Evolutionary conservation across 2,329 filamentous ascomycete genomes (phyloP).

Genomic region (Diplodia sapinea): DNA sequence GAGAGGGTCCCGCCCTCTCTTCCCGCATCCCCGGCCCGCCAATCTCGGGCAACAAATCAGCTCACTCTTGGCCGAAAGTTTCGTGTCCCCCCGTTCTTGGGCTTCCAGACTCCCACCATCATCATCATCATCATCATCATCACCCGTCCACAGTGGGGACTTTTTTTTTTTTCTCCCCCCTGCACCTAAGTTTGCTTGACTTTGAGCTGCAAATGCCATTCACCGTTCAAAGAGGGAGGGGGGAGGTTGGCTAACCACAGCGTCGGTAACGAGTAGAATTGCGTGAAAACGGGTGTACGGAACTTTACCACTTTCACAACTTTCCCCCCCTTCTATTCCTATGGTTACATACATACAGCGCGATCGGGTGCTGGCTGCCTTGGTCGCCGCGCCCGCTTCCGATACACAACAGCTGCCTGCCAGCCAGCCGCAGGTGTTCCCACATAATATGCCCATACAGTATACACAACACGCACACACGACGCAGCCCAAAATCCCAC

Average conservation of each 20-base stretch:
- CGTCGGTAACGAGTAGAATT: background rate
- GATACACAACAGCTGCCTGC: background rate
- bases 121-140: background rate
- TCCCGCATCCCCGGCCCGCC: conserved; percentile 1
- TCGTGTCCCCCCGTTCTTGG: background rate
- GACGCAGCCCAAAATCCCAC: too few species aligned
- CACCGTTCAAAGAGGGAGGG: background rate
- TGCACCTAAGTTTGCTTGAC: background rate
- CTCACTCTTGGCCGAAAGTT: background rate
- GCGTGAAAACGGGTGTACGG: background rate
- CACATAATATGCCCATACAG: background rate
- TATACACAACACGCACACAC: background rate
- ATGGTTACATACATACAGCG: background rate
- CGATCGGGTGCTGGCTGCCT: background rate
- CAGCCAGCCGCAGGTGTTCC: too few species aligned
- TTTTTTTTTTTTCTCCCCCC: too few species aligned
- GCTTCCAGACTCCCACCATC: background rate
- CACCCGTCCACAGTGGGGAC: background rate
- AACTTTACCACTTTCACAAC: background rate
- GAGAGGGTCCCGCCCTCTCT: conserved; percentile 1
- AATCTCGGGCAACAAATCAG: conserved; percentile 3
- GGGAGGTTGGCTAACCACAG: background rate
- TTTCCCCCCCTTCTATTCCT: background rate
- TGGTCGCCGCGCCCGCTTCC: background rate
- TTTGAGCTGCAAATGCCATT: background rate